Conservation (phyloP, 192 early-diverging fungal genomes). For the Coemansia sp. region DNA sequence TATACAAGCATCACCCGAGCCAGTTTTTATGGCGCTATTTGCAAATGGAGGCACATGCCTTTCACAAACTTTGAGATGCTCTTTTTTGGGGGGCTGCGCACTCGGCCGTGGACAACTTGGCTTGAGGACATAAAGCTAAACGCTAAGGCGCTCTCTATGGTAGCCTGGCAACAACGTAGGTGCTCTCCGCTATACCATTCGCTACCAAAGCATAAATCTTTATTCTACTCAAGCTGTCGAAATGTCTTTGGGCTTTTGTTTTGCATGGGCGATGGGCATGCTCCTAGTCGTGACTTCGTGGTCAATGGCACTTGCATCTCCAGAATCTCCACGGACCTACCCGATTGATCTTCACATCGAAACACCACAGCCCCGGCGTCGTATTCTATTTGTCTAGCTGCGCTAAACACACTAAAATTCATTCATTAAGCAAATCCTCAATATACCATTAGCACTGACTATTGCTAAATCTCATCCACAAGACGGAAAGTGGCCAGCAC, state of each 20-base stretch:
- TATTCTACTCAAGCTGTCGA: neutral
- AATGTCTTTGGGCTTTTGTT: neutral
- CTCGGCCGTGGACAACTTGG: neutral
- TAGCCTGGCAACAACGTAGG: neutral
- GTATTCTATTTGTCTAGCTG: conserved; percentile 11
- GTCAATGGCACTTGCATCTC: neutral
- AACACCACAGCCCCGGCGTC: conserved; percentile 22
- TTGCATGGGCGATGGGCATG: neutral
- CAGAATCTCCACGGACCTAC: conserved; percentile 17
- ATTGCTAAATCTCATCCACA: neutral
- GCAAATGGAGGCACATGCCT: neutral
- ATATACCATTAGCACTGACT: neutral
- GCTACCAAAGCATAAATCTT: no score
- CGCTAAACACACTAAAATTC: neutral
- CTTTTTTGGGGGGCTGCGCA: neutral
- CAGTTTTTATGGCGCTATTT: neutral
- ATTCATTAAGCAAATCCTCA: no score
- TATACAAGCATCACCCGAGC: neutral
- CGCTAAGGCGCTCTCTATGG: neutral
- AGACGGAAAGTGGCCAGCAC: conserved; percentile 78
- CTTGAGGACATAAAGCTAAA: neutral
- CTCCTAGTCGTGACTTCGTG: neutral
- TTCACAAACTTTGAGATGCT: neutral
- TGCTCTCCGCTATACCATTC: neutral
- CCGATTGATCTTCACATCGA: conserved; percentile 36